Percentiles rank a stretch among this genome's conserved stretches.
These are phyloP conservation scores for Tuber melanosporum DNA, from an alignment of 495 filamentous ascomycete genomes.

Conservation along the genomic window DNA sequence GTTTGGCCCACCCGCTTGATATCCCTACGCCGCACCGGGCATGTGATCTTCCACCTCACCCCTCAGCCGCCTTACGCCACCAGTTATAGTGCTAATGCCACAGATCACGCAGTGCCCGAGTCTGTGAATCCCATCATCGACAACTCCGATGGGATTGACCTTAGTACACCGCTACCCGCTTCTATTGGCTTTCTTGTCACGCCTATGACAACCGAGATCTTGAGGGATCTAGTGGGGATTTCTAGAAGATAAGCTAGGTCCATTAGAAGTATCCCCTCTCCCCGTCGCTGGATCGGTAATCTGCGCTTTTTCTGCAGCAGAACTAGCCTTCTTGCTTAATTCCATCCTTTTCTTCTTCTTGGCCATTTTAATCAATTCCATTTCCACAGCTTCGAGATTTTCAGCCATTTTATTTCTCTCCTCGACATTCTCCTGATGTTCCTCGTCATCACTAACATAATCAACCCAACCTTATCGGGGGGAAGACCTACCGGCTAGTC, in stretches of 20 bases:
- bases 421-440: conserved; percentile 79
- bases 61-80: conserved; percentile 28
- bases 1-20: conserved; percentile 15
- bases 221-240: conserved; percentile 65
- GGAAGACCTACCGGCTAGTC: conserved; percentile 11
- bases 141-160: conserved; percentile 39
- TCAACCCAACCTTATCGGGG: not conserved
- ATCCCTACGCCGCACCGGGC: conserved; percentile 27
- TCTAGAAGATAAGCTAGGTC: conserved; percentile 70
- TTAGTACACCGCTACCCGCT: conserved; percentile 47
- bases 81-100: not conserved
- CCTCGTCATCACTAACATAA: conserved; percentile 60
- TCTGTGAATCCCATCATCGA: conserved; percentile 55
- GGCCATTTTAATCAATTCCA: conserved; percentile 67
- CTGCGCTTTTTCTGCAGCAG: conserved; percentile 37
- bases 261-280: conserved; percentile 31
- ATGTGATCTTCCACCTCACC: conserved; percentile 30
- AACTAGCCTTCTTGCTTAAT: conserved; percentile 58
- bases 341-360: conserved; percentile 72
- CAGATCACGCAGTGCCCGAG: conserved; percentile 53
- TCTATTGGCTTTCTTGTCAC: conserved; percentile 43
- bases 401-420: conserved; percentile 62
- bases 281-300: conserved; percentile 8
- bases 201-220: conserved; percentile 18
- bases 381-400: conserved; percentile 74